These are phyloP conservation scores for Coemansia sp. DNA, from an alignment of 192 early-diverging fungal genomes.

Conservation along the genomic window DNA sequence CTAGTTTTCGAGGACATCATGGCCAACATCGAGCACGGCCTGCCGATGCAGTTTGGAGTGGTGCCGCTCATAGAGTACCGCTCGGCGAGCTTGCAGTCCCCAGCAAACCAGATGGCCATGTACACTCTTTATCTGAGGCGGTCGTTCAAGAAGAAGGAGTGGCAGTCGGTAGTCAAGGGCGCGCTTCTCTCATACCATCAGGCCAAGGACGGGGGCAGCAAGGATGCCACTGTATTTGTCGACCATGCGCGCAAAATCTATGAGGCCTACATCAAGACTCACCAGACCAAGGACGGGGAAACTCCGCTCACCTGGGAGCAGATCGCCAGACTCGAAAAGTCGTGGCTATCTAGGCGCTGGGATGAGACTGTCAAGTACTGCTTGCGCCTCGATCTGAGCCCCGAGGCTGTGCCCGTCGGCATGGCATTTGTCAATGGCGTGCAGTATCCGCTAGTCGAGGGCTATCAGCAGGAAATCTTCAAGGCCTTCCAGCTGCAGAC, in stretches of 20 bases:
- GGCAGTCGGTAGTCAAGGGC: conserved; percentile 24
- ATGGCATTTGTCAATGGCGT: conserved; percentile 81
- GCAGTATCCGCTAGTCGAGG: conserved; percentile 61
- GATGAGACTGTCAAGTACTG: conserved; percentile 29
- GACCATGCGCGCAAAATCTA: conserved; percentile 20
- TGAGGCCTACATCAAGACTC: conserved; percentile 16
- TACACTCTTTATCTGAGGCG: conserved; percentile 39
- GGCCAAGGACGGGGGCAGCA: neutral
- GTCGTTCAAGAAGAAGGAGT: conserved; percentile 30
- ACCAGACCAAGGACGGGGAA: conserved; percentile 27
- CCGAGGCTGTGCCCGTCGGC: conserved; percentile 32
- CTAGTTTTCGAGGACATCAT: conserved; percentile 61
- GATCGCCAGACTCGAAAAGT: neutral
- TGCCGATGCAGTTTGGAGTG: conserved; percentile 87
- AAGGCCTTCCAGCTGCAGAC: conserved; percentile 55
- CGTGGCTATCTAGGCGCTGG: conserved; percentile 39
- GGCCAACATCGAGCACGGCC: conserved; percentile 60
- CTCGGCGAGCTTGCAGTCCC: conserved; percentile 17
- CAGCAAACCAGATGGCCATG: conserved; percentile 30
- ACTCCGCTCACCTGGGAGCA: conserved; percentile 31
- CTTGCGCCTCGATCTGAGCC: conserved; percentile 37
- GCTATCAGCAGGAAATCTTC: conserved; percentile 57
- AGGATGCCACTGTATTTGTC: neutral
- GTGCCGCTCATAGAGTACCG: conserved; percentile 60
- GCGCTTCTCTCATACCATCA: conserved; percentile 20